Evolutionary conservation across 73 alveolate genomes (phyloP).

Genomic region (Paramecium octaurelia): DNA sequence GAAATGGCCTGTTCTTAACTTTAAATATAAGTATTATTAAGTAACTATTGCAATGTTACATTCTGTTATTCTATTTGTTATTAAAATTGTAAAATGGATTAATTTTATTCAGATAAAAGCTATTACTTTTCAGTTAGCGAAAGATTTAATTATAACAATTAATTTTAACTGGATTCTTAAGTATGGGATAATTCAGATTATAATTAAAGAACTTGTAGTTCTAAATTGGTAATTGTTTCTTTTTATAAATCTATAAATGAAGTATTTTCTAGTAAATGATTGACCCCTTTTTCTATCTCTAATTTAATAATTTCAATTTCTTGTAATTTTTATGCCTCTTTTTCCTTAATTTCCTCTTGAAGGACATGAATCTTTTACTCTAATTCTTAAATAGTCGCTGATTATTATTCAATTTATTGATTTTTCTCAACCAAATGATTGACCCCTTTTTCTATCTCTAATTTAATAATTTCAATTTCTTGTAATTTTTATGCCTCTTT

Average conservation of each 20-base stretch:
- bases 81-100: not conserved
- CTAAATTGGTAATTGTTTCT: not conserved
- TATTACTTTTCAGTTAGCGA: no score
- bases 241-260: not conserved
- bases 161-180: no score
- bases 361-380: not conserved
- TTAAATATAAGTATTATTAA: not conserved
- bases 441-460: not conserved
- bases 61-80: not conserved
- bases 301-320: not conserved
- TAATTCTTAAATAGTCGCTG: not conserved
- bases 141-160: no score
- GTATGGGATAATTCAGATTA: no score
- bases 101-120: not conserved
- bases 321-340: not conserved
- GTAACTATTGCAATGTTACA: not conserved
- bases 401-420: not conserved
- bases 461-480: not conserved
- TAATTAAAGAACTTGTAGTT: no score
- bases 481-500: not conserved
- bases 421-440: not conserved
- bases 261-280: not conserved
- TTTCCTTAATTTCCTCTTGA: not conserved
- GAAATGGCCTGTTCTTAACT: not conserved
- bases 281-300: not conserved